phyloP scores from a whole-genome alignment of 2,329 filamentous ascomycete genomes.

The Aureobasidium mangrovei region DNA sequence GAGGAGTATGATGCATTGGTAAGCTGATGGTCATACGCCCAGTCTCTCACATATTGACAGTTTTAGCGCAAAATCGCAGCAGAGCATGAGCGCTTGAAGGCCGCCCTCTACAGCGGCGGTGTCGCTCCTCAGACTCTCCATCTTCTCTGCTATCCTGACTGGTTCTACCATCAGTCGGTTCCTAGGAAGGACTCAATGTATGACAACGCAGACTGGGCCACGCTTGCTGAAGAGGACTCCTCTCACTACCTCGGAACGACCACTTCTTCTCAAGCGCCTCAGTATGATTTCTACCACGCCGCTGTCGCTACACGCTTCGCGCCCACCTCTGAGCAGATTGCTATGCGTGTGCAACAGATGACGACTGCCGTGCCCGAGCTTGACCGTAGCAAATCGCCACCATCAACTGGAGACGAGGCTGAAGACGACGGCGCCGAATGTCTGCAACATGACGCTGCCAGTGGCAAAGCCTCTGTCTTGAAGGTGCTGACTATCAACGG shows the following conservation, averaged over 20 bases:
- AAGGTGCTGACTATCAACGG: constrained; percentile 51
- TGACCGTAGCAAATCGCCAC: too few species aligned
- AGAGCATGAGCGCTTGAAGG: constrained; percentile 46
- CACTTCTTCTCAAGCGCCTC: background rate
- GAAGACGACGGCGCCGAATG: background rate
- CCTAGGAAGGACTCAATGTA: constrained; percentile 18
- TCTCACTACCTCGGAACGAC: background rate
- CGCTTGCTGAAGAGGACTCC: constrained; percentile 15
- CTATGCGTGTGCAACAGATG: too few species aligned
- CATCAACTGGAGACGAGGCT: too few species aligned
- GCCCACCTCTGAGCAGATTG: too few species aligned
- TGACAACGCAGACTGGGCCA: constrained; percentile 18
- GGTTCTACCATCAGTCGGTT: constrained; percentile 15
- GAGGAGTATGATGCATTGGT: background rate
- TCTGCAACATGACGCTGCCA: background rate
- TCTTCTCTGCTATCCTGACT: constrained; percentile 30
- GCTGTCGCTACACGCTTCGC: too few species aligned
- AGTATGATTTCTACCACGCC: too few species aligned
- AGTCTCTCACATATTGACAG: background rate
- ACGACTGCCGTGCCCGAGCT: too few species aligned
- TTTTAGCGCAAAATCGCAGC: constrained; percentile 33
- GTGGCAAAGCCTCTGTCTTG: background rate
- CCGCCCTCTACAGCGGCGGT: constrained; percentile 43
- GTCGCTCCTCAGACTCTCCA: constrained; percentile 42
- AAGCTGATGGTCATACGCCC: background rate